A percentile compares a stretch with the other conserved stretches of the same genome.
Evolutionary conservation across 2,329 filamentous ascomycete species (phyloP).

Genomic region (Kalaharituber pfeilii): DNA sequence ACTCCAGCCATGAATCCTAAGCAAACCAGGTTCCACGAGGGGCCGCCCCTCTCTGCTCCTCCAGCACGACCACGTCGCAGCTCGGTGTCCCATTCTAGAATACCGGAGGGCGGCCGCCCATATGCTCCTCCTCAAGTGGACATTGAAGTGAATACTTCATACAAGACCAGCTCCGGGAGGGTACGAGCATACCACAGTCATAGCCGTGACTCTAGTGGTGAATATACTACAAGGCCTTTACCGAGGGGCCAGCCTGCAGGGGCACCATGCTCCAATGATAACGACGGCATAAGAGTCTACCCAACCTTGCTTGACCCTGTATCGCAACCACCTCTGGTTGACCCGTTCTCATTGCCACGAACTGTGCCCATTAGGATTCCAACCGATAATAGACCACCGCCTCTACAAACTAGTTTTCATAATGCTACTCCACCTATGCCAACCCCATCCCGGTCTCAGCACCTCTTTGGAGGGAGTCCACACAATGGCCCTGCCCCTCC

Average conservation of each 20-base stretch:
- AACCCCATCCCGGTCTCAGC: not conserved
- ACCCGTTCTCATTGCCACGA: no score
- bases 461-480: not conserved
- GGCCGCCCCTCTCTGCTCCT: no score
- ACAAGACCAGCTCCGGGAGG: not conserved
- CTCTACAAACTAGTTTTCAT: not conserved
- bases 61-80: not conserved
- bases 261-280: not conserved
- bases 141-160: not conserved
- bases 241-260: not conserved
- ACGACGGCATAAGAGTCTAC: not conserved
- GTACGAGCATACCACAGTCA: not conserved
- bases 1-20: not conserved
- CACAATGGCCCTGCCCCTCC: not conserved
- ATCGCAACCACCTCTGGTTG: not conserved
- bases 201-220: not conserved
- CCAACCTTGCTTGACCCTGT: not conserved
- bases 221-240: not conserved
- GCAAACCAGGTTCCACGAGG: not conserved
- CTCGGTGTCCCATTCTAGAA: not conserved
- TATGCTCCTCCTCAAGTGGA: no score
- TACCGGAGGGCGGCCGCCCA: no score
- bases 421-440: not conserved
- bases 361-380: not conserved
- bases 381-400: not conserved